phyloP scores from a whole-genome alignment of 108 stramenopile species.

The Nannochloropsis salina region DNA sequence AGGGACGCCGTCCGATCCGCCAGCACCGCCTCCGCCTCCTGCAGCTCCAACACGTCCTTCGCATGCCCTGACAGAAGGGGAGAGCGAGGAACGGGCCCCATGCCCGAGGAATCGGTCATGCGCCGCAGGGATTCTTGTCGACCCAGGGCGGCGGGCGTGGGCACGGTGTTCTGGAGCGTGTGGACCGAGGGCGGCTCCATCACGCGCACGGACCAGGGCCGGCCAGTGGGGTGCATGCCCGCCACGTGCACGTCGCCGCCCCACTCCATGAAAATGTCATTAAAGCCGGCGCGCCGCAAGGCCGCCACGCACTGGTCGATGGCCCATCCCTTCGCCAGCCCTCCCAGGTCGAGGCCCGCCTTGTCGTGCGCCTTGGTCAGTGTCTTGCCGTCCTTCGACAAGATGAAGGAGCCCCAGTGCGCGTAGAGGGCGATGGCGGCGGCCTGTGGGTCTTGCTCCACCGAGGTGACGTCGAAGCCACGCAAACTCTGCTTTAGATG shows the following conservation, averaged over 20 bases:
- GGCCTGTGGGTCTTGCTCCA: conserved; percentile 26
- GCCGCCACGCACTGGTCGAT: conserved; percentile 40
- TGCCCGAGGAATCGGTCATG: conserved; percentile 24
- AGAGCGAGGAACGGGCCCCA: conserved; percentile 43
- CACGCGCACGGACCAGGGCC: conserved; percentile 53
- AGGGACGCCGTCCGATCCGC: not conserved
- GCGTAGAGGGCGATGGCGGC: conserved; percentile 41
- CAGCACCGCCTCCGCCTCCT: not conserved
- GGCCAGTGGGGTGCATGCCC: conserved; percentile 51
- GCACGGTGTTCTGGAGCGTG: not conserved
- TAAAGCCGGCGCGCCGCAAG: not conserved
- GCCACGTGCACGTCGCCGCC: conserved; percentile 57
- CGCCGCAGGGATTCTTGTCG: conserved; percentile 35
- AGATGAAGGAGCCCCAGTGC: conserved; percentile 51
- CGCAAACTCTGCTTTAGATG: conserved; percentile 4
- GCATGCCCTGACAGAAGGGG: not conserved
- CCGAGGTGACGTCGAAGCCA: conserved; percentile 21
- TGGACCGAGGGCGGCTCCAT: conserved; percentile 48
- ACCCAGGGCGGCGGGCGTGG: not conserved
- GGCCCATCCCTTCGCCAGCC: conserved; percentile 58
- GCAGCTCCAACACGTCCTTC: not conserved
- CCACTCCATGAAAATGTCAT: conserved; percentile 55
- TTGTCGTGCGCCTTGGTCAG: conserved; percentile 50
- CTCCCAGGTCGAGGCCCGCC: conserved; percentile 51
- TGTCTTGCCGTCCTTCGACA: conserved; percentile 24